These are phyloP conservation scores for Globisporangium sylvaticum DNA, from an alignment of 352 stramenopile genomes.

Conservation along the genomic window DNA sequence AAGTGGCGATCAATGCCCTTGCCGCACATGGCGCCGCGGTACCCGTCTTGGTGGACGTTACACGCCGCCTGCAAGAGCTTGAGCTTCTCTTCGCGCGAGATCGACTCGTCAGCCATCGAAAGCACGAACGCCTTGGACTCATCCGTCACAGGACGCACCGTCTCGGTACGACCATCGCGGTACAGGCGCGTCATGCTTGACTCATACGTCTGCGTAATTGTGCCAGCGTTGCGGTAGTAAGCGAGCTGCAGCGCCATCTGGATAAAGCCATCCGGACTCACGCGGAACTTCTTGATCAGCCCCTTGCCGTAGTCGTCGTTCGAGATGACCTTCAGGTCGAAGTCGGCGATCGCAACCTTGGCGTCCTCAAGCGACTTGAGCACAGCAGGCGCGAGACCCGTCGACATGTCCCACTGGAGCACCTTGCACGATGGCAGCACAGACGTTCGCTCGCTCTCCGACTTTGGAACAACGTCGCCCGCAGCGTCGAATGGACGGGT, in stretches of 20 bases:
- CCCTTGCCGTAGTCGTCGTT: conserved; percentile 89
- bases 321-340: conserved; percentile 87
- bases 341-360: conserved; percentile 71
- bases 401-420: conserved; percentile 61
- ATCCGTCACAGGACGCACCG: conserved; percentile 87
- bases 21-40: conserved; percentile 86
- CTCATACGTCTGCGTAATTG: conserved; percentile 96
- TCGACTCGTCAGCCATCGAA: conserved; percentile 69
- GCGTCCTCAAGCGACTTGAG: conserved; percentile 52
- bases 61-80: conserved; percentile 87
- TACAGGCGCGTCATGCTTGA: conserved; percentile 95
- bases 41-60: conserved; percentile 89
- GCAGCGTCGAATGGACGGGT: conserved; percentile 53
- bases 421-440: conserved; percentile 46
- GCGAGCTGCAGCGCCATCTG: conserved; percentile 96
- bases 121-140: conserved; percentile 90
- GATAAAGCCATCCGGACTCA: conserved; percentile 94
- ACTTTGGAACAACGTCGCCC: conserved; percentile 36
- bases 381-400: conserved; percentile 46
- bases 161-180: conserved; percentile 94
- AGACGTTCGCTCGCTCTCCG: conserved; percentile 42
- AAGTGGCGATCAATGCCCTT: conserved; percentile 94
- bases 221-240: conserved; percentile 90
- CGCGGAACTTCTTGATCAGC: conserved; percentile 89
- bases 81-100: conserved; percentile 72